These are phyloP conservation scores for Xylaria sp. DNA, from an alignment of 2,329 filamentous ascomycete genomes.

Conservation along the genomic window DNA sequence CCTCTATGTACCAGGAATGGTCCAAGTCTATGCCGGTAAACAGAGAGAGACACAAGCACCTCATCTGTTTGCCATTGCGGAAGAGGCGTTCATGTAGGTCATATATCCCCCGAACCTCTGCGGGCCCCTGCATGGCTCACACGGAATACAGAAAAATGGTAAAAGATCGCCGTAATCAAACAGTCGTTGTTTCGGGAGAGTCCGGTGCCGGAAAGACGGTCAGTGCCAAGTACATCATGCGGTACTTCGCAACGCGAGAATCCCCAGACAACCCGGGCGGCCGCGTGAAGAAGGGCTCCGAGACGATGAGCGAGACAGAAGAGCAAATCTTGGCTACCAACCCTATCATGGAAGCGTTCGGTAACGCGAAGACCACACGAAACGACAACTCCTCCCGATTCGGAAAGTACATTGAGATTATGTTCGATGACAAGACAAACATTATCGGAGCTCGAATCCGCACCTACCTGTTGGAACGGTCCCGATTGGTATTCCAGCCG, in stretches of 20 bases:
- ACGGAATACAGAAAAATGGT: slow-evolving; percentile 75
- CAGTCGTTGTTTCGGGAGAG: slow-evolving; percentile 97
- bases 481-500: slow-evolving; percentile 92
- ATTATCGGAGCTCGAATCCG: slow-evolving; percentile 98
- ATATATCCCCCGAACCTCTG: neutral
- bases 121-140: slow-evolving; percentile 34
- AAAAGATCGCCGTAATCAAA: slow-evolving; percentile 92
- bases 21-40: slow-evolving; percentile 98
- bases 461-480: slow-evolving; percentile 91
- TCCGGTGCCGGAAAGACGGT: slow-evolving; percentile 98
- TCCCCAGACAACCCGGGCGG: slow-evolving; percentile 80
- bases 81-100: slow-evolving; percentile 89
- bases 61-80: slow-evolving; percentile 96
- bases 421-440: slow-evolving; percentile 92
- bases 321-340: slow-evolving; percentile 98
- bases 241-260: slow-evolving; percentile 97
- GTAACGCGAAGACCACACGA: slow-evolving; percentile 98
- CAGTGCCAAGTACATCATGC: slow-evolving; percentile 99
- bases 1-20: slow-evolving; percentile 97
- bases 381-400: slow-evolving; percentile 99
- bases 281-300: slow-evolving; percentile 67
- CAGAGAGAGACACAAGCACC: slow-evolving; percentile 94
- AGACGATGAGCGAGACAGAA: slow-evolving; percentile 93
- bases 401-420: slow-evolving; percentile 99
- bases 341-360: slow-evolving; percentile 99